Base-by-base conservation (phyloP, 139 green algal genomes). In the Micractinium conductrix region DNA sequence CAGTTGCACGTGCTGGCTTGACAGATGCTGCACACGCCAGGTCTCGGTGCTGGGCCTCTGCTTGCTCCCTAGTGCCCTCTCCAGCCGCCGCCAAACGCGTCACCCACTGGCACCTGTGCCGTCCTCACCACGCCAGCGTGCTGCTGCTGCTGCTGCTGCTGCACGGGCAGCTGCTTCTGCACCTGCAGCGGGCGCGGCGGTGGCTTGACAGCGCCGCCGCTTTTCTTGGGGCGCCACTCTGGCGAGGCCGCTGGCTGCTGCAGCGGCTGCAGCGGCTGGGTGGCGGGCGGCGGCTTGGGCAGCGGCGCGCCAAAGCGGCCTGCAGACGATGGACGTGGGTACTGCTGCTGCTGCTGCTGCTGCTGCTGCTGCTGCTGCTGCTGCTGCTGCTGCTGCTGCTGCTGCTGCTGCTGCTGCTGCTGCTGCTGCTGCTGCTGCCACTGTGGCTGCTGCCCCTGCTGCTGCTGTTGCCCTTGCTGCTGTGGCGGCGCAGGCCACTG, bases 201-300 rank as follows among this genome's bases (percentile, higher is more conserved):
- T 26, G 71, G 37, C 71, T 28, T 48, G 21, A 43, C 28, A 40
- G 45, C 55, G 40, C 76, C 76, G 28, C 62, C 62, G 44, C 53
- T 37, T 62, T 83, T 83, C 62, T 35, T 83, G 42, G n/a, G 17
- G 2, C 63, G 62, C 78, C 78, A 83, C n/a, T 83, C 55, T 42
- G 76, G 76, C 26, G 76, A 82, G 10, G 58, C 8, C 14, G 68
- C 74, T 35, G n/a, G 50, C 50, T 48, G 50, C 58, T 69, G 55
- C 42, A 35, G 35, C 30, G 2, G 30, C 40, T 45, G 78, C 17
- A 7, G 16, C 42, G n/a, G 26, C 28, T 22, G 40, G n/a, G 62
- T 55, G 60, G 4, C 9, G 30, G 9, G 30, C 30, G 38, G 21
- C 62, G 16, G n/a, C 26, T 72, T 58, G 28, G 53, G 42, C 42